Evolutionary conservation across 371 early-diverging fungal genomes (phyloP), one percentile per base, ranked within the genome.

Genomic region (Sporodiniella umbellata): DNA sequence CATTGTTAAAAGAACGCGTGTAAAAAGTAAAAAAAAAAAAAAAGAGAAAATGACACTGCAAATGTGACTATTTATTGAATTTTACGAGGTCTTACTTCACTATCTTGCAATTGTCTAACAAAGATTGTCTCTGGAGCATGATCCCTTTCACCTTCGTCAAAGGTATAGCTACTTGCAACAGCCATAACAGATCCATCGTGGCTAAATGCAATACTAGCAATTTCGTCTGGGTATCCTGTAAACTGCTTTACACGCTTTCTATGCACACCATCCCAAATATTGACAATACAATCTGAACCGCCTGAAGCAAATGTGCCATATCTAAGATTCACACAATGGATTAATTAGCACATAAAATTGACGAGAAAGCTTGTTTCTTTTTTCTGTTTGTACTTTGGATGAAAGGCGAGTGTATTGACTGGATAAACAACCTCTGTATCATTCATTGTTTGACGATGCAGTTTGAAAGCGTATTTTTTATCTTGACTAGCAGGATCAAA

Each of bases 291-390:
- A 65, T 98, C 98, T 1, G 88, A 86, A 22, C 98, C 98, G 30
- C 97, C 98, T 10, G 96, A 87, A 8, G 88, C 94, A 81, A 98
- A 95, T 15, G 96, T 96, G 55, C 92, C 92, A 59, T 86, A 78
- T 23, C 85, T 89, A 65, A 15, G 7, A 28, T 6, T 8, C 2
- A 30, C 11, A n/a, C 6, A 37, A 14, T 18, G 10, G 10, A 28
- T 7, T 7, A 28, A 28, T 28, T 6, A 4, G 5, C 4, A 38
- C 1, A 4, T 23, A 10, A 0, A 11, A 17, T 25, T 8, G 38
- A 22, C 10, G 30, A 7, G 10, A 7, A 28, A 7, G 10, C 4
- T 28, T 10, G 10, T 10, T 28, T 7, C 7, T 28, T 28, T 28
- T 28, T 4, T 28, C 7, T 28, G 30, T 28, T 4, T 28, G 30